phyloP scores from a whole-genome alignment of 768 basidiomycete species.

The Boletus coccyginus region DNA sequence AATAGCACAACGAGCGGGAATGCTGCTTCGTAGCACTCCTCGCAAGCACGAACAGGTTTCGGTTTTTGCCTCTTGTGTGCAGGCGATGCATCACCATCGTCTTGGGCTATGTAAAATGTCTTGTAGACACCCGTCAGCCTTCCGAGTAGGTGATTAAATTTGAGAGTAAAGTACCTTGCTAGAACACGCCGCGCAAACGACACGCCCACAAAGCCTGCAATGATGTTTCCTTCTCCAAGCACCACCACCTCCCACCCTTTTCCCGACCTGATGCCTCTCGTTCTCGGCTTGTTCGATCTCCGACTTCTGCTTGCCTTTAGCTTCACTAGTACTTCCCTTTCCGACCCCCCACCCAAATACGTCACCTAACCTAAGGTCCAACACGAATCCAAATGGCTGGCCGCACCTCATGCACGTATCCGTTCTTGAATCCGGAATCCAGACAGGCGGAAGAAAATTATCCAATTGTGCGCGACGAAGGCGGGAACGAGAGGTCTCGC shows the following conservation, averaged over 20 bases:
- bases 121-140: slow-evolving; percentile 29
- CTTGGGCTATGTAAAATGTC: slow-evolving; percentile 75
- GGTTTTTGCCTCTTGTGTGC: slow-evolving; percentile 40
- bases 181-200: slow-evolving; percentile 85
- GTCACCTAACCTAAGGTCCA: slow-evolving; percentile 25
- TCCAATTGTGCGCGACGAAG: slow-evolving; percentile 28
- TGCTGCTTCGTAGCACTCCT: slow-evolving; percentile 82
- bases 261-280: slow-evolving; percentile 7
- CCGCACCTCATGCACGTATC: slow-evolving; percentile 84
- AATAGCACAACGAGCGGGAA: slow-evolving; percentile 52
- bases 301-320: slow-evolving; percentile 13
- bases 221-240: slow-evolving; percentile 71
- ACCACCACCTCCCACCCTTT: slow-evolving; percentile 13
- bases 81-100: slow-evolving; percentile 36
- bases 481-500: neutral
- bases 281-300: slow-evolving; percentile 5
- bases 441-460: slow-evolving; percentile 85
- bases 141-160: neutral
- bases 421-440: slow-evolving; percentile 89
- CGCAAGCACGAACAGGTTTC: slow-evolving; percentile 79
- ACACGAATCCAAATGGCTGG: slow-evolving; percentile 57
- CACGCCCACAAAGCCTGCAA: slow-evolving; percentile 80
- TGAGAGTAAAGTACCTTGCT: slow-evolving; percentile 47
- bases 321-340: slow-evolving; percentile 38
- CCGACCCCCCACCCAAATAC: slow-evolving; percentile 28